A percentile compares a stretch with the other conserved stretches of the same genome.
These are phyloP conservation scores for Phytophthora citricola DNA, from an alignment of 352 stramenopile species.

Conservation along the genomic window DNA sequence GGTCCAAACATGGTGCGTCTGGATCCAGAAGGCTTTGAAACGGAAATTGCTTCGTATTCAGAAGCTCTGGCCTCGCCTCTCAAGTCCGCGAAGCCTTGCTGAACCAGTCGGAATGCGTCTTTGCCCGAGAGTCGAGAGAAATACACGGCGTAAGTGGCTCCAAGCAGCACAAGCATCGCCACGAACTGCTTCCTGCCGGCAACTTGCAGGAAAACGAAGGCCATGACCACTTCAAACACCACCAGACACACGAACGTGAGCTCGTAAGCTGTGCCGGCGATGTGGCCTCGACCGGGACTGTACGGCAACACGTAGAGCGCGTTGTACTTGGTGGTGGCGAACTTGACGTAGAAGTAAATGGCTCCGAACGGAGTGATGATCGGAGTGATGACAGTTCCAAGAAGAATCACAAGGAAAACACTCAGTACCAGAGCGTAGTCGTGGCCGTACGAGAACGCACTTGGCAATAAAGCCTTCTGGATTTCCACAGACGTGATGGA, in stretches of 20 bases:
- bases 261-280: conserved; percentile 65
- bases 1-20: conserved; percentile 50
- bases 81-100: conserved; percentile 44
- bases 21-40: conserved; percentile 25
- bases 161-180: conserved; percentile 66
- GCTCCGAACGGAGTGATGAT: conserved; percentile 82
- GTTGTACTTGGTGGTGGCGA: conserved; percentile 81
- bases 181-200: conserved; percentile 57
- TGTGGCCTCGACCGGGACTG: conserved; percentile 68
- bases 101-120: conserved; percentile 40
- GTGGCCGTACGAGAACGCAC: conserved; percentile 73
- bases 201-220: conserved; percentile 79
- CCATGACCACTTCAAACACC: conserved; percentile 75
- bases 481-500: conserved; percentile 67
- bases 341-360: conserved; percentile 86
- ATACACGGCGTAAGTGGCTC: conserved; percentile 51
- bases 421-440: conserved; percentile 86
- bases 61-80: conserved; percentile 15
- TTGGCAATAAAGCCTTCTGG: conserved; percentile 53
- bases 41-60: conserved; percentile 26
- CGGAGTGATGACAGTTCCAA: conserved; percentile 80
- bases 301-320: conserved; percentile 81
- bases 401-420: conserved; percentile 75
- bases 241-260: conserved; percentile 75
- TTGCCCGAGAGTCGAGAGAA: conserved; percentile 59